These are phyloP conservation scores for Phanerodontia chrysosporium DNA, from an alignment of 768 basidiomycete genomes.

Conservation along the genomic window DNA sequence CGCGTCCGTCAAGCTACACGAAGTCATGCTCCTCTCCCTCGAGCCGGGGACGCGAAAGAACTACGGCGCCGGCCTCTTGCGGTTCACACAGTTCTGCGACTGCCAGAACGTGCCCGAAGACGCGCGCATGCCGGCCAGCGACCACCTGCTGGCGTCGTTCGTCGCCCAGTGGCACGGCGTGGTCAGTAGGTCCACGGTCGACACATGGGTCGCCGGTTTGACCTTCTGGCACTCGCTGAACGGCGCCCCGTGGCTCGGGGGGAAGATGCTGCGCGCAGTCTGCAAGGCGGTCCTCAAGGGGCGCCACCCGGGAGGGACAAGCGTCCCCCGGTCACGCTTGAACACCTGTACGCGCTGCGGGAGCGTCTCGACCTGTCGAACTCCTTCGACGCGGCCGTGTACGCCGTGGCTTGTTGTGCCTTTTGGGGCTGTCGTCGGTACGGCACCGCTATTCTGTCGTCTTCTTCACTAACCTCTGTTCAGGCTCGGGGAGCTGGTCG, in stretches of 20 bases:
- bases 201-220: too few relatives aligned
- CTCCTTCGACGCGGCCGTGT: slow-evolving; percentile 32
- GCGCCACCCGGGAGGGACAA: slow-evolving; percentile 13
- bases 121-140: slow-evolving; percentile 26
- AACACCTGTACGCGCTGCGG: slow-evolving; percentile 23
- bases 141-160: slow-evolving; percentile 27
- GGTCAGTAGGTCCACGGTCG: too few relatives aligned
- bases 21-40: too few relatives aligned
- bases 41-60: too few relatives aligned
- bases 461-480: neutral
- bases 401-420: slow-evolving; percentile 29
- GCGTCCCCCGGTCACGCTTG: slow-evolving; percentile 31
- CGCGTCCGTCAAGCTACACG: too few relatives aligned
- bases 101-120: slow-evolving; percentile 28
- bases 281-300: neutral
- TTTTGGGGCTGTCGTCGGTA: slow-evolving; percentile 31
- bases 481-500: too few relatives aligned
- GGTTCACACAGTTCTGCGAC: slow-evolving; percentile 36
- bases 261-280: too few relatives aligned
- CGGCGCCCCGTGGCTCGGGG: too few relatives aligned
- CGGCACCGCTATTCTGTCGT: neutral
- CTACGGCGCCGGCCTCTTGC: slow-evolving; percentile 30
- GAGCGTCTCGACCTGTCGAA: slow-evolving; percentile 19
- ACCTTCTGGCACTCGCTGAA: too few relatives aligned
- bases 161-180: slow-evolving; percentile 9